Evolutionary conservation across 1,139 yeast genomes (phyloP).

Genomic region (Arxiozyma bovina): DNA sequence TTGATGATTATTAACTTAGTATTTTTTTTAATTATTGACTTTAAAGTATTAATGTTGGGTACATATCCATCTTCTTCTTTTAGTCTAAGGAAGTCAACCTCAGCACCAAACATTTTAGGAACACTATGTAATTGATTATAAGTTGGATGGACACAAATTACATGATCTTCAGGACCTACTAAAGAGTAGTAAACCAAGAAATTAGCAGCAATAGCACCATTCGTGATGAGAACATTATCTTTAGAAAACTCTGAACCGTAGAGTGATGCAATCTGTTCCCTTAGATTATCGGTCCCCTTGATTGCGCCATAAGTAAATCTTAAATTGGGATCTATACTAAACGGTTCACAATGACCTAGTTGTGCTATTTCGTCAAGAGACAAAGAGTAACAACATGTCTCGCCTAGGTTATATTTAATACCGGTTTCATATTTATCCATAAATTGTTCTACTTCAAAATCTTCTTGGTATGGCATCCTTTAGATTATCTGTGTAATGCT

Average conservation of each 20-base stretch:
- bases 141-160: constrained; percentile 43
- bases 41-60: constrained; percentile 35
- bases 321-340: constrained; percentile 18
- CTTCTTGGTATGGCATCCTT: constrained; percentile 36
- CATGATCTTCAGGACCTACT: constrained; percentile 43
- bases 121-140: constrained; percentile 48
- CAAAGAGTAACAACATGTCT: constrained; percentile 45
- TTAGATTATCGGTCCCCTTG: constrained; percentile 38
- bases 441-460: constrained; percentile 49
- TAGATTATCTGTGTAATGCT: neutral
- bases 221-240: constrained; percentile 38
- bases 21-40: constrained; percentile 28
- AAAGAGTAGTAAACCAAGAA: constrained; percentile 41
- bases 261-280: constrained; percentile 33
- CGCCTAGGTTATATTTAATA: constrained; percentile 41
- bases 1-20: constrained; percentile 44
- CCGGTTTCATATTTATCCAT: constrained; percentile 45
- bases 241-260: constrained; percentile 30
- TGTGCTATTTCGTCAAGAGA: constrained; percentile 35
- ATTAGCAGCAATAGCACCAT: constrained; percentile 55
- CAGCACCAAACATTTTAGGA: constrained; percentile 42
- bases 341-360: constrained; percentile 25
- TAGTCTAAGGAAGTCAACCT: constrained; percentile 35
- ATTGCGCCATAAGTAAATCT: constrained; percentile 44
- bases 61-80: constrained; percentile 32